A percentile compares a stretch with the other conserved stretches of the same genome.
Evolutionary conservation across 2,329 filamentous ascomycete species (phyloP).

Genomic region (Aspergillus intermedius): DNA sequence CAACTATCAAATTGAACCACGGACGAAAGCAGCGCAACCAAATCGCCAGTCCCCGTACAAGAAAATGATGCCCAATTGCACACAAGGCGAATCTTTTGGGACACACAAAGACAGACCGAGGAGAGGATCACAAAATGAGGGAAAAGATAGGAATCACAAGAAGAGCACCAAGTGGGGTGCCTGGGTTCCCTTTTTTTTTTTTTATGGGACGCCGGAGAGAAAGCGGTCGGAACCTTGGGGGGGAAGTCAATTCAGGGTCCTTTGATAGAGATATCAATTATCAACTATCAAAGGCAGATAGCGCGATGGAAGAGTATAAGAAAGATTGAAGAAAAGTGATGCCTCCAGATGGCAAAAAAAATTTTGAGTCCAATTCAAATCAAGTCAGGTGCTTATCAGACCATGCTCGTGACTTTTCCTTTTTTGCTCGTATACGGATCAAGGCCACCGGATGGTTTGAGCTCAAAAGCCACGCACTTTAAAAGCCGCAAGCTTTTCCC

Average conservation of each 20-base stretch:
- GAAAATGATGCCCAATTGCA: not conserved
- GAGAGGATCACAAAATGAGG: not conserved
- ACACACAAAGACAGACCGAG: not conserved
- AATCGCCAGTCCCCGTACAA: too few species aligned
- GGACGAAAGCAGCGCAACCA: too few species aligned
- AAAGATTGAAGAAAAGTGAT: not conserved
- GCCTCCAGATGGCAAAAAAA: not conserved
- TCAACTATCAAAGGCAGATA: not conserved
- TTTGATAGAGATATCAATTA: not conserved
- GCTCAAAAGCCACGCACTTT: not conserved
- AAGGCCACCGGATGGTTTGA: not conserved
- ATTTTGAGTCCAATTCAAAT: not conserved
- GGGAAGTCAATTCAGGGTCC: not conserved
- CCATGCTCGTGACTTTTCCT: not conserved
- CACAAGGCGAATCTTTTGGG: not conserved
- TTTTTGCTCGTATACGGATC: not conserved
- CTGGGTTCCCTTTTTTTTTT: not conserved
- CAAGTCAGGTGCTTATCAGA: not conserved
- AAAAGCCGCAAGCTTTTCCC: not conserved
- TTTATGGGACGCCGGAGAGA: not conserved
- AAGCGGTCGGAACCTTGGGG: not conserved
- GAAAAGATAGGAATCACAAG: not conserved
- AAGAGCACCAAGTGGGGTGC: conserved; percentile 3
- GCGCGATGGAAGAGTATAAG: not conserved
- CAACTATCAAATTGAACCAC: not conserved